Conservation (phyloP, 768 basidiomycete species). For the Rhizopogon sp. region DNA sequence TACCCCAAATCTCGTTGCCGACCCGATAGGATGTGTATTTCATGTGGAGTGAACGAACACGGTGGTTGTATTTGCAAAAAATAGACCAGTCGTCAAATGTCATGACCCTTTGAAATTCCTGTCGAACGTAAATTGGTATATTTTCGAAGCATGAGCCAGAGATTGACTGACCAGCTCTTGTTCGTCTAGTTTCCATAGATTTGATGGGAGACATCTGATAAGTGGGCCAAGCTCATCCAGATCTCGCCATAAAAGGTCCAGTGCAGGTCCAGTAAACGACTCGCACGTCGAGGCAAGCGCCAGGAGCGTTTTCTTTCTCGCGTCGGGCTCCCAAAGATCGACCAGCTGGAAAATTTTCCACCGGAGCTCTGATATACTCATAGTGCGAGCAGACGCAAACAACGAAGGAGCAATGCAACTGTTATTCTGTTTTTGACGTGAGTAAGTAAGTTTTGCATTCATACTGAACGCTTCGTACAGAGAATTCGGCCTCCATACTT, state of each 20-base stretch:
- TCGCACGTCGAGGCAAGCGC: background rate
- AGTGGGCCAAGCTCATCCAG: background rate
- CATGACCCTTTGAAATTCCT: too few species aligned
- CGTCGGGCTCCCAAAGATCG: background rate
- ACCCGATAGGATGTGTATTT: background rate
- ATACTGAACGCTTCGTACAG: background rate
- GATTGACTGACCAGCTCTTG: background rate
- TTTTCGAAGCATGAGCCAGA: too few species aligned
- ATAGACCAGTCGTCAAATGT: too few species aligned
- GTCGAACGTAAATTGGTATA: too few species aligned
- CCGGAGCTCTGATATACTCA: background rate
- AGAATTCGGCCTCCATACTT: too few species aligned
- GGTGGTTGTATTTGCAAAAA: too few species aligned
- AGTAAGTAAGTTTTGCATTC: background rate
- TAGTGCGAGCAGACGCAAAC: background rate
- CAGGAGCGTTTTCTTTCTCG: background rate
- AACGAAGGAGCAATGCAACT: background rate
- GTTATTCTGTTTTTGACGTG: background rate
- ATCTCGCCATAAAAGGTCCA: background rate
- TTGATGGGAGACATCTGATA: background rate
- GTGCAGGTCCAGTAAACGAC: background rate
- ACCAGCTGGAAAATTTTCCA: background rate
- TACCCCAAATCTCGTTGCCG: background rate
- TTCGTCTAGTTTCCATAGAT: background rate
- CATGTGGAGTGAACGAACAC: constrained; percentile 1